Percentiles rank a stretch among this genome's conserved stretches.
Evolutionary conservation across 2,329 filamentous ascomycete genomes (phyloP).

Genomic region (Chlorencoelia australis): DNA sequence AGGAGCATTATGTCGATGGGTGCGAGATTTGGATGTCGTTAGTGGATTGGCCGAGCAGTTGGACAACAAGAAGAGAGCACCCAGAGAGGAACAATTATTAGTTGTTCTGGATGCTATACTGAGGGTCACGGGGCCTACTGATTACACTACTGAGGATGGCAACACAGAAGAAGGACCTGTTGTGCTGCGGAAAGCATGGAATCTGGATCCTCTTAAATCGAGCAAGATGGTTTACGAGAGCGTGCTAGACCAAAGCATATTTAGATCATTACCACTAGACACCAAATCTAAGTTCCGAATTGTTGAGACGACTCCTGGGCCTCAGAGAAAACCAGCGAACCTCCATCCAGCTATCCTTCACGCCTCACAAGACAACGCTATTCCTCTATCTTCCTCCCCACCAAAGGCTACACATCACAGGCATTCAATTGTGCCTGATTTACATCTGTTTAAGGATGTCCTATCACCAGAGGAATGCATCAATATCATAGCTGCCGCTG

Average conservation of each 20-base stretch:
- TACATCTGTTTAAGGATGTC: slow-evolving; percentile 50
- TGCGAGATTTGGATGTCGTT: slow-evolving; percentile 59
- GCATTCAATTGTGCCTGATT: slow-evolving; percentile 52
- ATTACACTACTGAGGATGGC: slow-evolving; percentile 30
- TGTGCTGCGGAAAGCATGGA: slow-evolving; percentile 48
- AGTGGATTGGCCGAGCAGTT: slow-evolving; percentile 51
- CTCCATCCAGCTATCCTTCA: slow-evolving; percentile 57
- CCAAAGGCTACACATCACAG: slow-evolving; percentile 40
- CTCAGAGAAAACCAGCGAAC: slow-evolving; percentile 56
- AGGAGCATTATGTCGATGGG: slow-evolving; percentile 62
- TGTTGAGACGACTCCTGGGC: slow-evolving; percentile 51
- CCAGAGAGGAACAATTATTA: slow-evolving; percentile 45
- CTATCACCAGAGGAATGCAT: slow-evolving; percentile 52
- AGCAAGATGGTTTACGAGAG: slow-evolving; percentile 42
- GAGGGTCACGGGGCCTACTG: slow-evolving; percentile 51
- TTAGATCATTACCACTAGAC: slow-evolving; percentile 31
- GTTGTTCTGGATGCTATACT: slow-evolving; percentile 54
- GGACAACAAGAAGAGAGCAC: slow-evolving; percentile 33
- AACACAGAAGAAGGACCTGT: slow-evolving; percentile 18
- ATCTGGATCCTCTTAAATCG: slow-evolving; percentile 34
- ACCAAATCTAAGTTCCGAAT: slow-evolving; percentile 39
- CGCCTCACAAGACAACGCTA: slow-evolving; percentile 46
- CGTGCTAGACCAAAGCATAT: slow-evolving; percentile 47
- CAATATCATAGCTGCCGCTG: slow-evolving; percentile 56
- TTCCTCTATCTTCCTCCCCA: slow-evolving; percentile 39